Evolutionary conservation across 148 eudicot species (phyloP).

Genomic region (Beta vulgaris): DNA sequence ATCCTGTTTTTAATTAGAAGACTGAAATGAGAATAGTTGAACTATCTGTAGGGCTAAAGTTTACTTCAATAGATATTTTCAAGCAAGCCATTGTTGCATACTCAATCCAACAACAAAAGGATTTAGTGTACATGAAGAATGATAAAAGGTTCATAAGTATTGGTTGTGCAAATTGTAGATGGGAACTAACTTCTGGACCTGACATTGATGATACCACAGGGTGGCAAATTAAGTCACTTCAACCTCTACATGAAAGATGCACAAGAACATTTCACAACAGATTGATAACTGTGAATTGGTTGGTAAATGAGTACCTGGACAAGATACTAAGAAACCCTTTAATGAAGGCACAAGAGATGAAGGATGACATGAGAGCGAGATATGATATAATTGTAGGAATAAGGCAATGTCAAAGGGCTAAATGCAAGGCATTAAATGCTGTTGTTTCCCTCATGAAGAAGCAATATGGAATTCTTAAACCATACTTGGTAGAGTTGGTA

Average conservation of each 20-base stretch:
- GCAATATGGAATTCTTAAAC: neutral
- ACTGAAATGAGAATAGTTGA: neutral
- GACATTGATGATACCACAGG: neutral
- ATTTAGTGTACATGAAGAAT: conserved; percentile 10
- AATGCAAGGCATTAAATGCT: neutral
- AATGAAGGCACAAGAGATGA: neutral
- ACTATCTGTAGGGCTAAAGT: neutral
- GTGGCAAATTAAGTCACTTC: conserved; percentile 1
- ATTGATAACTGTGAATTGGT: neutral
- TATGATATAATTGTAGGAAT: neutral
- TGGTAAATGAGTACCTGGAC: neutral
- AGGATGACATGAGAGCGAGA: neutral
- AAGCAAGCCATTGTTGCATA: neutral
- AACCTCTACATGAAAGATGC: neutral
- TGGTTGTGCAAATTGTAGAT: neutral
- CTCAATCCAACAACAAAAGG: neutral
- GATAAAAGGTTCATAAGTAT: neutral
- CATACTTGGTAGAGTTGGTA: neutral
- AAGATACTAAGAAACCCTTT: neutral
- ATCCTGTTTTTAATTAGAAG: neutral
- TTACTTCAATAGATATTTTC: neutral
- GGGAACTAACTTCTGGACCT: neutral
- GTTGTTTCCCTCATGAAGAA: neutral
- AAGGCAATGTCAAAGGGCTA: neutral
- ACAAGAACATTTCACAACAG: neutral